phyloP scores from a whole-genome alignment of 768 basidiomycete species.

The Scleroderma bovista region DNA sequence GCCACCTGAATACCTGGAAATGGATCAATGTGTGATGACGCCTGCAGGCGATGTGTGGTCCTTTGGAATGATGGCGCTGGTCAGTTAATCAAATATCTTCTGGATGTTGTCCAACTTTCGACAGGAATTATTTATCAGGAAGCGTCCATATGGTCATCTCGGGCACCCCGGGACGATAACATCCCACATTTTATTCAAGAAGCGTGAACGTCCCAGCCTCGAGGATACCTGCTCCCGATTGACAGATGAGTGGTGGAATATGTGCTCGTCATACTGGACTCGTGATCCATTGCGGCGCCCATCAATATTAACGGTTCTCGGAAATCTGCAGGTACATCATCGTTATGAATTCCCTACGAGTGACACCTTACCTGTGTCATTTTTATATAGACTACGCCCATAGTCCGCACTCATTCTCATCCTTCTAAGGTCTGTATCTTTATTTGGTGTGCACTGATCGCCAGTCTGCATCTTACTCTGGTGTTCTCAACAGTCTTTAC shows the following conservation, averaged over 20 bases:
- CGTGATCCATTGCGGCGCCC: not conserved
- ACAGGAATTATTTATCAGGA: not conserved
- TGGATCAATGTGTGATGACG: not conserved
- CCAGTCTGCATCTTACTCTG: too few species aligned
- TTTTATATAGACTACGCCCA: too few species aligned
- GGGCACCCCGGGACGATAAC: not conserved
- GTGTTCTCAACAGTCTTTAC: too few species aligned
- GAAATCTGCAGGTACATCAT: too few species aligned
- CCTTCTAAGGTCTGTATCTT: too few species aligned
- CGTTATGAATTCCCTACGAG: too few species aligned
- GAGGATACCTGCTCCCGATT: not conserved
- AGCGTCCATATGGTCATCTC: not conserved
- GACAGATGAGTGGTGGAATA: not conserved
- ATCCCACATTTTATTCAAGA: not conserved
- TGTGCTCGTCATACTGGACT: not conserved
- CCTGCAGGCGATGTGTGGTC: not conserved
- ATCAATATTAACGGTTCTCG: too few species aligned
- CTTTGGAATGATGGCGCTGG: not conserved
- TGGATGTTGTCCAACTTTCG: too few species aligned
- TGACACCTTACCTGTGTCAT: too few species aligned
- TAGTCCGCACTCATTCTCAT: too few species aligned
- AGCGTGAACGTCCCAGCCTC: not conserved
- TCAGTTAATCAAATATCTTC: too few species aligned
- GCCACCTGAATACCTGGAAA: not conserved
- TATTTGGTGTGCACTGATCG: too few species aligned